Percentiles rank a stretch among this genome's conserved stretches.
phyloP scores from a whole-genome alignment of 371 early-diverging fungal genomes.

The Chytridium lagenaria region DNA sequence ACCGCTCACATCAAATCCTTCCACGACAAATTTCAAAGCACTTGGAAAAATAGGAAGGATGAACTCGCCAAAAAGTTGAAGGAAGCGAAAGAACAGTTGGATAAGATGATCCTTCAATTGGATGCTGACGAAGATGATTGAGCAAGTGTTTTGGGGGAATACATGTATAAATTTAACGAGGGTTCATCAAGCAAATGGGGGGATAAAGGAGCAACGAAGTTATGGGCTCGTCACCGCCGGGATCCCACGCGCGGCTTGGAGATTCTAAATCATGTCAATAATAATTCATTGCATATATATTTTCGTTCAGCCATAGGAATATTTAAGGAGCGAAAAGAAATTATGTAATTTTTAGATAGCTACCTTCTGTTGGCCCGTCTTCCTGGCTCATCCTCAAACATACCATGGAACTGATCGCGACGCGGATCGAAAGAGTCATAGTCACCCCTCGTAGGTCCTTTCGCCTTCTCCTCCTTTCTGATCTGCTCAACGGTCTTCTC shows the following conservation, averaged over 20 bases:
- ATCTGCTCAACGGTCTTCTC: conserved; percentile 30
- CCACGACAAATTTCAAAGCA: conserved; percentile 2
- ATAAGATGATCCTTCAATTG: neutral
- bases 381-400: conserved; percentile 11
- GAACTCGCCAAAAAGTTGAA: neutral
- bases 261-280: neutral
- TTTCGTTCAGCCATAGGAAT: neutral
- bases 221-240: conserved; percentile 5
- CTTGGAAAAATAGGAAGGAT: conserved; percentile 8
- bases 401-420: conserved; percentile 16
- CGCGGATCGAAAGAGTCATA: conserved; percentile 14
- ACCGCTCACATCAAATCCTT: neutral
- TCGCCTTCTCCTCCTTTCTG: conserved; percentile 25
- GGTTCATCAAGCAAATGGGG: too few species aligned
- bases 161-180: too few species aligned
- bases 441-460: neutral
- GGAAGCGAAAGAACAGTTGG: conserved; percentile 3
- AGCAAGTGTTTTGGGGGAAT: neutral
- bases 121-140: neutral
- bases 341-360: neutral
- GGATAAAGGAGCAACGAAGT: too few species aligned
- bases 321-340: neutral
- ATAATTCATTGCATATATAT: neutral
- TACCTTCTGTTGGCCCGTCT: conserved; percentile 3
- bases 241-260: neutral